Evolutionary conservation across 1,139 yeast genomes (phyloP).

Genomic region (Saccharomyces uvarum): DNA sequence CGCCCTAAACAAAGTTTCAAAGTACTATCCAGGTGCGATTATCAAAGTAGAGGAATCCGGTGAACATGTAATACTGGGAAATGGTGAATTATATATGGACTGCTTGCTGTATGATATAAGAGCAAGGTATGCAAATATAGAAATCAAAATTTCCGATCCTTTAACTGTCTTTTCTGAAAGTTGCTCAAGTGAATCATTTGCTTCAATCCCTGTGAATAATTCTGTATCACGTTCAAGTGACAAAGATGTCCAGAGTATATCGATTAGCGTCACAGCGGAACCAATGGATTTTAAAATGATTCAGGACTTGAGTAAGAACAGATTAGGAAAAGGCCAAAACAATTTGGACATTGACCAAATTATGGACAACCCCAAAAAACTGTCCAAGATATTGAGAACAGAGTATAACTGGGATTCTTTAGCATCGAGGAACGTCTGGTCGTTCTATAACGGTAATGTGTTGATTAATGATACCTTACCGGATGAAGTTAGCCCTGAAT

Average conservation of each 20-base stretch:
- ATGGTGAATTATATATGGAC: conserved; percentile 86
- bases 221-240: not conserved
- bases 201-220: conserved; percentile 46
- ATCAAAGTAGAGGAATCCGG: conserved; percentile 82
- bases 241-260: conserved; percentile 48
- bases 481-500: conserved; percentile 54
- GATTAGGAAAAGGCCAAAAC: conserved; percentile 28
- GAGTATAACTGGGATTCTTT: conserved; percentile 75
- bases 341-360: conserved; percentile 9
- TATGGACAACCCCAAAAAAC: conserved; percentile 35
- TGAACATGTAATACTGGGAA: conserved; percentile 70
- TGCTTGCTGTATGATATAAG: conserved; percentile 75
- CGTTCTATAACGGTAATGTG: conserved; percentile 53
- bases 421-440: conserved; percentile 78
- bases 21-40: conserved; percentile 57
- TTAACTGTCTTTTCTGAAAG: conserved; percentile 77
- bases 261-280: conserved; percentile 69
- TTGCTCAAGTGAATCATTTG: conserved; percentile 55
- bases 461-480: conserved; percentile 73
- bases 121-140: conserved; percentile 49
- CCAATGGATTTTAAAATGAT: conserved; percentile 55
- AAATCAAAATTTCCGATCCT: conserved; percentile 80
- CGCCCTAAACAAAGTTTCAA: conserved; percentile 56
- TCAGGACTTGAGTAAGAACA: conserved; percentile 50
- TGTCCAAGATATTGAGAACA: conserved; percentile 49